Base-by-base conservation (phyloP, 306 rosid genomes). In the Dalbergia cochinchinensis region DNA sequence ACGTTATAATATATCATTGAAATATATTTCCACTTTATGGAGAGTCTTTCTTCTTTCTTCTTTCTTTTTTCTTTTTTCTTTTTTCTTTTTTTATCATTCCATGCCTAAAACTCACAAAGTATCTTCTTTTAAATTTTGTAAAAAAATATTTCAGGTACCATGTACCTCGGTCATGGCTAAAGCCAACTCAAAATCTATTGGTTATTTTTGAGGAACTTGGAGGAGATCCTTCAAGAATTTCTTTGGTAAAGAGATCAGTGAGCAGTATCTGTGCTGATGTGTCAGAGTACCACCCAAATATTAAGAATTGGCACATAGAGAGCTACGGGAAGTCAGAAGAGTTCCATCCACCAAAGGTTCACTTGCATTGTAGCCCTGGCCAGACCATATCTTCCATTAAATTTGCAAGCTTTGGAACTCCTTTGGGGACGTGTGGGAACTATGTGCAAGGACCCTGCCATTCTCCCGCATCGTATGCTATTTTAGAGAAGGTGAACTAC, bases 331-430 rank as follows among this genome's bases (percentile, higher is more conserved):
- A 87, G 69, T 67, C 82, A 53, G 83, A 88, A 74, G 83, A 76
- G 73, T 80, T 78, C 68, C 79, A n/a, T 14, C 20, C 79, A 70
- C 86, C 94, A 4, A 82, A 85, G 77, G 76, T 90, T 60, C 85
- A 77, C 86, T 80, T 91, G 65, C 93, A 83, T 58, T 93, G 98
- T 74, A 82, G 78, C 47, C 82, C 73, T 45, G 94, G 98, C 31
- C 89, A 90, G 48, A 70, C 86, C 84, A 91, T 93, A 63, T 78
- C 97, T 68, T 70, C 86, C 42, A 93, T 93, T 71, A 91, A 80
- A 65, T 93, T 91, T 82, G 96, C 97, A 63, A 93, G 98, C 87
- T 93, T 84, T 44, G 97, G 97, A 79, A 88, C 97, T 78, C 98
- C 98, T 69, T 60, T 76, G 3, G 98, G 97, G 60, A 84, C 89